These are phyloP conservation scores for Rosellinia necatrix DNA, from an alignment of 2,329 filamentous ascomycete genomes.

Conservation along the genomic window DNA sequence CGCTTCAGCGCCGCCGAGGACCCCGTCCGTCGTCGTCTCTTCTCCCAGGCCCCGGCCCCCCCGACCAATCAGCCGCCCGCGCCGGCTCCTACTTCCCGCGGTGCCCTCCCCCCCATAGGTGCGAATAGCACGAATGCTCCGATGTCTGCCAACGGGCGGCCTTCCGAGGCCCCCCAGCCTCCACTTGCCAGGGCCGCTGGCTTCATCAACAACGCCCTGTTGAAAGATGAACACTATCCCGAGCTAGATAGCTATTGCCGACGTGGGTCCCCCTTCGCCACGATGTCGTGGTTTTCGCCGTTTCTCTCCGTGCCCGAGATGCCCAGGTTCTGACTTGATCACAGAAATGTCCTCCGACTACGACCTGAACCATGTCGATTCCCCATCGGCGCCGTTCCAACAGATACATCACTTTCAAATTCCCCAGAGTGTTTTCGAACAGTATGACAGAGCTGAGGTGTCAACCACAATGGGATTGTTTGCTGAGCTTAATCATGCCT, in stretches of 20 bases:
- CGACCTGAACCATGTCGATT: conserved; percentile 70
- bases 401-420: conserved; percentile 86
- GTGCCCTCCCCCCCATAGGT: conserved; percentile 18
- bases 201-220: conserved; percentile 80
- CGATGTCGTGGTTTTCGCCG: too few relatives aligned
- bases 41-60: conserved; percentile 39
- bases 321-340: conserved; percentile 35
- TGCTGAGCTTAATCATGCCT: conserved; percentile 91
- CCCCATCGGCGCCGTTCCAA: conserved; percentile 87
- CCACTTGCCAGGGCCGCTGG: conserved; percentile 76
- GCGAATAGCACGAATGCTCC: too few relatives aligned
- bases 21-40: conserved; percentile 58
- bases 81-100: conserved; percentile 22
- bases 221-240: conserved; percentile 79
- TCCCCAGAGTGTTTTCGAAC: conserved; percentile 88
- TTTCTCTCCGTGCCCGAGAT: too few relatives aligned
- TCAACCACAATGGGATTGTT: conserved; percentile 95
- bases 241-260: conserved; percentile 88
- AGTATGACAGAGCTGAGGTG: conserved; percentile 85
- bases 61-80: conserved; percentile 24
- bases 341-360: conserved; percentile 89
- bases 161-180: conserved; percentile 48
- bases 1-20: conserved; percentile 52
- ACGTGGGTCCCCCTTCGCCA: conserved; percentile 64
- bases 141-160: conserved; percentile 31